These are phyloP conservation scores for Stenogyne calaminthoides DNA, from an alignment of 305 asterid genomes.

Conservation along the genomic window DNA sequence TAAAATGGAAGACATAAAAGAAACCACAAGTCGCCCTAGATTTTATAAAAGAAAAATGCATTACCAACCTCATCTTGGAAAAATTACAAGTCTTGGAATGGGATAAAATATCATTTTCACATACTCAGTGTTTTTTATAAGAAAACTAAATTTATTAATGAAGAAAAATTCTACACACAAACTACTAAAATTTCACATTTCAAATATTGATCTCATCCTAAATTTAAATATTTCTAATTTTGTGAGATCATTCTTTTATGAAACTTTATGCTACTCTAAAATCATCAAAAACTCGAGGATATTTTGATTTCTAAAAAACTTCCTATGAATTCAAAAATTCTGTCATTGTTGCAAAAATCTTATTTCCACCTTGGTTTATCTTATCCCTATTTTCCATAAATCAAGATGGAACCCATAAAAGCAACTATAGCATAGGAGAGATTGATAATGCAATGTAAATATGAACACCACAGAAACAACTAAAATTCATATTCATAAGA, in stretches of 20 bases:
- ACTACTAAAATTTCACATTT: too few relatives aligned
- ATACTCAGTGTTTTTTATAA: too few relatives aligned
- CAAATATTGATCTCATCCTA: not conserved
- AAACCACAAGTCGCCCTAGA: not conserved
- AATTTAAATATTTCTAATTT: not conserved
- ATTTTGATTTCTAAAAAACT: not conserved
- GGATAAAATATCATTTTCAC: not conserved
- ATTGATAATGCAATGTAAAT: not conserved
- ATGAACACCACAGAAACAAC: not conserved
- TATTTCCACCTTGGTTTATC: not conserved
- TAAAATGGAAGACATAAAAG: not conserved
- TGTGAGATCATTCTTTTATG: not conserved
- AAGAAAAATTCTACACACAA: too few relatives aligned
- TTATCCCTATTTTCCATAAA: not conserved
- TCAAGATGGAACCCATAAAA: not conserved
- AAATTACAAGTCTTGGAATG: too few relatives aligned
- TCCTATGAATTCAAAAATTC: not conserved
- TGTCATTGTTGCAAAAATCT: not conserved
- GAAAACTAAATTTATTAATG: too few relatives aligned
- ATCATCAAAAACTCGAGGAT: not conserved
- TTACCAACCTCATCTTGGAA: not conserved
- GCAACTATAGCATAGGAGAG: not conserved
- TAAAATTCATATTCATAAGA: slow-evolving; percentile 5
- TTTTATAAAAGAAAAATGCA: not conserved
- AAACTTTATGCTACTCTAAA: not conserved